A percentile compares a stretch with the other conserved stretches of the same genome.
Conservation (phyloP, 2,329 filamentous ascomycete genomes). For the Shiraia sp. region DNA sequence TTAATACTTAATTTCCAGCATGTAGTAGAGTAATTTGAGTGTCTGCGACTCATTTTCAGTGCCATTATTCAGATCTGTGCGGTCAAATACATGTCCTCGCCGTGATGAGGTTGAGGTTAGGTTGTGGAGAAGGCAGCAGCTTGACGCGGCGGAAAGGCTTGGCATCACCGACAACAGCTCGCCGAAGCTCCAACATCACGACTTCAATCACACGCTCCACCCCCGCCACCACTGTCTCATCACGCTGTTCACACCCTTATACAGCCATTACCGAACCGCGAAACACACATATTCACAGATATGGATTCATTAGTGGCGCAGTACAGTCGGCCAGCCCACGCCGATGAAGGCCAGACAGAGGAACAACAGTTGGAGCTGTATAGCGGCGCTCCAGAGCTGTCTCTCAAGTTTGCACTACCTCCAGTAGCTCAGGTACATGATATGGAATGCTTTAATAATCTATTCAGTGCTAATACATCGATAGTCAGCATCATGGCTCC, state of each 20-base stretch:
- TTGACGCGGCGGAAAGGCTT: constrained; percentile 21
- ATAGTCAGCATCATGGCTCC: constrained; percentile 90
- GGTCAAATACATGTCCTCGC: no score
- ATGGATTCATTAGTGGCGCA: constrained; percentile 95
- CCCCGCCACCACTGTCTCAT: constrained; percentile 16
- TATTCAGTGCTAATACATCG: not conserved
- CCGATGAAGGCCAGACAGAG: constrained; percentile 73
- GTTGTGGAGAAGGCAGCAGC: constrained; percentile 32
- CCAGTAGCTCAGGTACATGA: constrained; percentile 82
- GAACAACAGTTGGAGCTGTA: constrained; percentile 72
- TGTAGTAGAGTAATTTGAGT: no score
- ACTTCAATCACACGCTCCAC: constrained; percentile 18
- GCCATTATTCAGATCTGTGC: no score
- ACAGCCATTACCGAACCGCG: constrained; percentile 4
- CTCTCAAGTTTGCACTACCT: constrained; percentile 92
- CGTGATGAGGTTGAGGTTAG: no score
- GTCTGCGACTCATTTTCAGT: no score
- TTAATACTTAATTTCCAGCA: no score
- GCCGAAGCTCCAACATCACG: constrained; percentile 25
- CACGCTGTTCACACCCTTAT: constrained; percentile 8
- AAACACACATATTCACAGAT: constrained; percentile 12
- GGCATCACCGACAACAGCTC: constrained; percentile 23
- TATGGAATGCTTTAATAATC: not conserved
- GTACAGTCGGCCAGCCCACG: constrained; percentile 79
- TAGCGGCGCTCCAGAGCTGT: constrained; percentile 73